phyloP scores from a whole-genome alignment of 2,329 filamentous ascomycete species.

The Diaporthe vexans region DNA sequence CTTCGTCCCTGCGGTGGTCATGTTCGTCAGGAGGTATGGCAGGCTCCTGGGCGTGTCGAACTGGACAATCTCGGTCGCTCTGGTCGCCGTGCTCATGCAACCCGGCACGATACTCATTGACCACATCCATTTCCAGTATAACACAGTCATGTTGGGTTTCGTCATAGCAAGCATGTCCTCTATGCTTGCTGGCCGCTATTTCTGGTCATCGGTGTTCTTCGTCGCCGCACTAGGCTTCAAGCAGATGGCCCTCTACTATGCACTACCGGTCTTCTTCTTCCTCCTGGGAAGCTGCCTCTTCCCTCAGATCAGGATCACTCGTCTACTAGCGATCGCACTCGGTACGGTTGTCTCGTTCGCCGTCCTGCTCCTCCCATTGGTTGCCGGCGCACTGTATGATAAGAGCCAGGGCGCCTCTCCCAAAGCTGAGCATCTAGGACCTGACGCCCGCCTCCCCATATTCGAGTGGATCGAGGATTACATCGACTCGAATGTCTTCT shows the following conservation, averaged over 20 bases:
- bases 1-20: conserved; percentile 86
- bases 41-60: conserved; percentile 81
- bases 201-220: conserved; percentile 95
- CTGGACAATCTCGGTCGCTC: conserved; percentile 87
- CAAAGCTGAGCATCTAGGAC: conserved; percentile 68
- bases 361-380: conserved; percentile 80
- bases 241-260: conserved; percentile 99
- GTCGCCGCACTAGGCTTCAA: conserved; percentile 96
- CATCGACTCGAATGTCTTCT: conserved; percentile 74
- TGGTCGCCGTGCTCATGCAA: conserved; percentile 93
- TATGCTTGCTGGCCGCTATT: conserved; percentile 84
- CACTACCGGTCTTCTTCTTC: conserved; percentile 92
- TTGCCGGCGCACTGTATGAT: conserved; percentile 80
- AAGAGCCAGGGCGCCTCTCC: conserved; percentile 73
- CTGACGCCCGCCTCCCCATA: conserved; percentile 73
- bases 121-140: conserved; percentile 97
- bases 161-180: conserved; percentile 89
- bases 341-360: conserved; percentile 81
- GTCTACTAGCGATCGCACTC: conserved; percentile 81
- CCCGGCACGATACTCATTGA: conserved; percentile 92
- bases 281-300: conserved; percentile 89
- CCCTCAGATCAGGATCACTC: conserved; percentile 75
- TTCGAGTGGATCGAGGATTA: conserved; percentile 70
- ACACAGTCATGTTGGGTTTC: conserved; percentile 97
- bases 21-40: conserved; percentile 87